These are phyloP conservation scores for Phalaenopsis hybrid DNA, from an alignment of 116 monocot species.

Conservation along the genomic window DNA sequence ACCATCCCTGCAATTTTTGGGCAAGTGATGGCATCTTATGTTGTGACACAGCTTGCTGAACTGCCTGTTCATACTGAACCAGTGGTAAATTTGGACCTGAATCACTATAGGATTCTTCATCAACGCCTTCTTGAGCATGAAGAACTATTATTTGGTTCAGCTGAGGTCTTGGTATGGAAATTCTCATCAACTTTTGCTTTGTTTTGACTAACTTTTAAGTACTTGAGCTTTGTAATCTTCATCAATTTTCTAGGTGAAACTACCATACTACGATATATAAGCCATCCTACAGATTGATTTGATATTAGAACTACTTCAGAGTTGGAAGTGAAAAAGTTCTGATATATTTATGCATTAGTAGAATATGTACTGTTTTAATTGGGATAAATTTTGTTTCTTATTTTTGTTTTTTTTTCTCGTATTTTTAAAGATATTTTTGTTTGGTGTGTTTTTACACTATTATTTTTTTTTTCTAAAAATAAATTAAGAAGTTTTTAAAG, in stretches of 20 bases:
- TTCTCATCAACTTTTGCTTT: constrained; percentile 4
- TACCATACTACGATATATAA: background rate
- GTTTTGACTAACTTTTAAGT: background rate
- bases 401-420: no score
- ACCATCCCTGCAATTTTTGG: constrained; percentile 98
- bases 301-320: background rate
- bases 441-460: no score
- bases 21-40: constrained; percentile 94
- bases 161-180: constrained; percentile 65
- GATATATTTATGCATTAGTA: background rate
- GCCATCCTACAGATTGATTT: background rate
- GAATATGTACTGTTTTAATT: background rate
- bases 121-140: constrained; percentile 96
- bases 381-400: no score
- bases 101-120: constrained; percentile 91
- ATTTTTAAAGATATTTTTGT: no score
- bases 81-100: constrained; percentile 83
- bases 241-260: background rate
- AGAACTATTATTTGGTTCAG: constrained; percentile 79
- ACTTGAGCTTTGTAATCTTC: background rate
- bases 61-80: constrained; percentile 75
- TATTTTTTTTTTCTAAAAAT: no score
- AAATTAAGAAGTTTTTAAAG: no score
- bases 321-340: background rate
- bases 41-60: constrained; percentile 54